Conservation (phyloP, 257 asterid genomes). For the Solanum virginianum region DNA sequence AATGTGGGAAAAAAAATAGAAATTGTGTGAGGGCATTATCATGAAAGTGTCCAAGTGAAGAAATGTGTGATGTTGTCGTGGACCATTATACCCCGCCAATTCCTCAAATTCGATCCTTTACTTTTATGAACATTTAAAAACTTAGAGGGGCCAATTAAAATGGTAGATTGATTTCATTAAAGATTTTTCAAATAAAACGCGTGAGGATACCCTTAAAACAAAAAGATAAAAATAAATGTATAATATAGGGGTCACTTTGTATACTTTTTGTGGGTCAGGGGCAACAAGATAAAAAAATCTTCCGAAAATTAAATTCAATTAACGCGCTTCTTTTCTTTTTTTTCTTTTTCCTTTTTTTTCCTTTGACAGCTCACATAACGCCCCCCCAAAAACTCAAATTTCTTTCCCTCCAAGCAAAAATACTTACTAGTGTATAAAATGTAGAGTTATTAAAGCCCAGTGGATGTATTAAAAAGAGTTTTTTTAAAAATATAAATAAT, state of each 20-base stretch:
- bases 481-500: no score
- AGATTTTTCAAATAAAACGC: background rate
- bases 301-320: background rate
- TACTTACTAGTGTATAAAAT: no score
- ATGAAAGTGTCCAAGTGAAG: background rate
- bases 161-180: background rate
- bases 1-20: background rate
- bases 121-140: background rate
- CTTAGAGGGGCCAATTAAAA: background rate
- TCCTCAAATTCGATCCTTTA: background rate
- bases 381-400: background rate
- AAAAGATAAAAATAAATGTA: background rate
- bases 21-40: background rate
- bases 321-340: background rate
- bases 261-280: background rate
- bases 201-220: background rate
- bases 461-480: no score
- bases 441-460: no score
- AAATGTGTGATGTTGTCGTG: conserved; percentile 1
- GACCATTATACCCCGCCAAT: background rate
- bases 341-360: background rate
- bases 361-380: background rate
- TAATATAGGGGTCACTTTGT: background rate
- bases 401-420: background rate
- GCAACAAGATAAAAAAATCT: background rate